These are phyloP conservation scores for Saccharomyces hybrid DNA, from an alignment of 1,139 yeast species.

Conservation along the genomic window DNA sequence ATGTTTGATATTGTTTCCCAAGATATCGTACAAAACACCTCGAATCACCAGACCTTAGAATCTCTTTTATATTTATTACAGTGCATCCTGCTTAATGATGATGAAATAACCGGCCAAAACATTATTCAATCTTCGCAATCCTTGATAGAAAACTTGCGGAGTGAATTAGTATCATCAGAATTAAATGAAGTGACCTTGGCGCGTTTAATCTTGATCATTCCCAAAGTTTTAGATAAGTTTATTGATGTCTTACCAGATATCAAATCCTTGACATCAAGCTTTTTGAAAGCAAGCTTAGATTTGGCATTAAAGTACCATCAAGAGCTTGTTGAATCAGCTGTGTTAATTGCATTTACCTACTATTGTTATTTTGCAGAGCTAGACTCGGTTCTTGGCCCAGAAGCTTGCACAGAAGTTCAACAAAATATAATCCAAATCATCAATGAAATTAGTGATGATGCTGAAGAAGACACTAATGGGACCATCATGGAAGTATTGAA, in stretches of 20 bases:
- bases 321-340: slow-evolving; percentile 38
- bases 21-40: slow-evolving; percentile 4
- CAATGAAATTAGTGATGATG: slow-evolving; percentile 45
- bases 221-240: slow-evolving; percentile 51
- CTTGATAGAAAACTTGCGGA: not conserved
- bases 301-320: slow-evolving; percentile 23
- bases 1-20: slow-evolving; percentile 1
- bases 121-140: not conserved
- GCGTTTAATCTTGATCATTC: slow-evolving; percentile 44
- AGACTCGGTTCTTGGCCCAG: slow-evolving; percentile 23
- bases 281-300: slow-evolving; percentile 36
- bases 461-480: slow-evolving; percentile 78
- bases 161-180: slow-evolving; percentile 5
- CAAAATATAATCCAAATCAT: slow-evolving; percentile 35
- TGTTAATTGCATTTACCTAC: slow-evolving; percentile 48
- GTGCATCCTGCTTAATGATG: slow-evolving; percentile 18
- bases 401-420: slow-evolving; percentile 29
- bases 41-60: slow-evolving; percentile 20
- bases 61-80: slow-evolving; percentile 30
- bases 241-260: slow-evolving; percentile 32
- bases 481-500: slow-evolving; percentile 65
- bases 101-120: slow-evolving; percentile 7
- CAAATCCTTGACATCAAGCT: slow-evolving; percentile 35
- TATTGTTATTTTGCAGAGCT: slow-evolving; percentile 45
- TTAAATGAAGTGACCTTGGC: slow-evolving; percentile 32